Evolutionary conservation across 176 grass and related monocot species (phyloP).

Genomic region (Leersia perrieri): DNA sequence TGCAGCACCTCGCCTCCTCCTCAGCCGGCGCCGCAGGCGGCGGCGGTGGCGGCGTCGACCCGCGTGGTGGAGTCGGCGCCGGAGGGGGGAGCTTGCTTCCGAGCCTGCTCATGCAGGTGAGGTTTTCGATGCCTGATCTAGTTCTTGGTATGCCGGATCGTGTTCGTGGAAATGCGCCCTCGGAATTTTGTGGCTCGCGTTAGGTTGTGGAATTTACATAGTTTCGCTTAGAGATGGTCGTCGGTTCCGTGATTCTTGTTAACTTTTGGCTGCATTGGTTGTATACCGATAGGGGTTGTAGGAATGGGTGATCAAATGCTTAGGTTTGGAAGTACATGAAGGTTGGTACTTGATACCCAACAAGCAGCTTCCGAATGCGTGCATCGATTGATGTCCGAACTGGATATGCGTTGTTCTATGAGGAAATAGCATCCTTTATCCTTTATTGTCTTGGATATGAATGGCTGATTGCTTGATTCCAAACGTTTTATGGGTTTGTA

Average conservation of each 20-base stretch:
- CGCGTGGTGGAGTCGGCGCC: constrained; percentile 12
- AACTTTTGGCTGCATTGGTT: background rate
- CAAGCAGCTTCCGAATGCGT: background rate
- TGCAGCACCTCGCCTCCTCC: constrained; percentile 83
- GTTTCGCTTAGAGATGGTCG: background rate
- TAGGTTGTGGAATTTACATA: constrained; percentile 14
- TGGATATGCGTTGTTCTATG: background rate
- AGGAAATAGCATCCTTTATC: background rate
- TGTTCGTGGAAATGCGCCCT: background rate
- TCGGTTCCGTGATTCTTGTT: background rate
- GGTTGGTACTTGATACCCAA: background rate
- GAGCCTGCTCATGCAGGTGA: constrained; percentile 90
- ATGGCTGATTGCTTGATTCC: background rate
- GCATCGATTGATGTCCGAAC: constrained; percentile 13
- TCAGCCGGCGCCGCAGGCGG: constrained; percentile 27
- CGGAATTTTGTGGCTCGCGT: background rate
- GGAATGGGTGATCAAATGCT: background rate
- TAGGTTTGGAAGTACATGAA: background rate
- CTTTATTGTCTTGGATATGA: background rate
- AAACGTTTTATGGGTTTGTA: background rate
- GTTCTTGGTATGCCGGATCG: constrained; percentile 28
- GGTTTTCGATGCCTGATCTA: constrained; percentile 23
- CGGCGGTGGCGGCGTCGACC: constrained; percentile 1
- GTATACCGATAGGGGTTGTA: background rate
- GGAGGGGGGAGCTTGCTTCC: constrained; percentile 56